Evolutionary conservation across 1,284 basidiomycete species (phyloP).

Genomic region (Gastroboletus turbinatus): DNA sequence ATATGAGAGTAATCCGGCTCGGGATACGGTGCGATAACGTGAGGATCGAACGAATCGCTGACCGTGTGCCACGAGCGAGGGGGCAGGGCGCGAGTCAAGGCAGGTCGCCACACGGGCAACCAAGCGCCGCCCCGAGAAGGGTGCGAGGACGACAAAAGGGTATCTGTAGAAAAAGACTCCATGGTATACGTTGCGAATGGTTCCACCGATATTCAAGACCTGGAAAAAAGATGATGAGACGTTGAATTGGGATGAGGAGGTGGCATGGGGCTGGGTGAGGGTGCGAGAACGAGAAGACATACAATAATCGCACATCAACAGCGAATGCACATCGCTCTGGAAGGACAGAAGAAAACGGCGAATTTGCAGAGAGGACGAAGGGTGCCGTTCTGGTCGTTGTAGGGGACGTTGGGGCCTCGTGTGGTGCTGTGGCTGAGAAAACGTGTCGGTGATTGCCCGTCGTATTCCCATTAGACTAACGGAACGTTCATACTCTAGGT

Average conservation of each 20-base stretch:
- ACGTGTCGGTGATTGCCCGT: constrained; percentile 35
- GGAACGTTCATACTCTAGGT: not conserved
- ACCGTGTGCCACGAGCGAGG: constrained; percentile 20
- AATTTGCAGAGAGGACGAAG: constrained; percentile 7
- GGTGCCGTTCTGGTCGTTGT: constrained; percentile 8
- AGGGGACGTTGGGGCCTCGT: constrained; percentile 29
- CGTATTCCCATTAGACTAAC: constrained; percentile 25
- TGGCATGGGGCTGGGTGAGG: not conserved
- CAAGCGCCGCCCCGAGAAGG: constrained; percentile 5
- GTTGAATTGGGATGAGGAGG: not conserved
- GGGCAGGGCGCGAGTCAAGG: constrained; percentile 15
- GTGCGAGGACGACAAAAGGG: constrained; percentile 23
- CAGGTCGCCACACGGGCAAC: constrained; percentile 12
- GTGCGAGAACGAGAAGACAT: not conserved
- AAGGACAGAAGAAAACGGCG: constrained; percentile 15
- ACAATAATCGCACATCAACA: constrained; percentile 30
- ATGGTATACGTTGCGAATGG: constrained; percentile 30
- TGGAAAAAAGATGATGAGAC: constrained; percentile 11
- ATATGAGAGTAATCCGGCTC: constrained; percentile 15
- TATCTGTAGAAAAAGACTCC: constrained; percentile 30
- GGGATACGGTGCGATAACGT: constrained; percentile 19
- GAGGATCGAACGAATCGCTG: constrained; percentile 24
- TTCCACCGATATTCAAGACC: constrained; percentile 36
- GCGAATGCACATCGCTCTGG: constrained; percentile 20
- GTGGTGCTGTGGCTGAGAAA: constrained; percentile 36